Conservation (phyloP, 1,139 yeast genomes). For the Candida anutae region DNA sequence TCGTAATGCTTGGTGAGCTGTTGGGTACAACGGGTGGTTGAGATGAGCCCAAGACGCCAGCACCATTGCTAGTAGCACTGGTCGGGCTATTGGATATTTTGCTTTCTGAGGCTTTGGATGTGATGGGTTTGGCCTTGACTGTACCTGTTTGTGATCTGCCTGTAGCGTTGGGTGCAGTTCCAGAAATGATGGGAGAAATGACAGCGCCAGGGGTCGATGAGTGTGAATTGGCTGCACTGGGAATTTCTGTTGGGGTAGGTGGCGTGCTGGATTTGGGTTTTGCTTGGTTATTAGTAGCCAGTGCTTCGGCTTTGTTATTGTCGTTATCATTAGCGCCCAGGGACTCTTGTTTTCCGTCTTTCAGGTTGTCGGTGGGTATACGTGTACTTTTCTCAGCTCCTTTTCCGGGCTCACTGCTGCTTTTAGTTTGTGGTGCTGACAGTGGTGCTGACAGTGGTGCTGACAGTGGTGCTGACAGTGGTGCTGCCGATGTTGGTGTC, state of each 20-base stretch:
- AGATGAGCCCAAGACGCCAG: neutral
- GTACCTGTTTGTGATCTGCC: too few relatives aligned
- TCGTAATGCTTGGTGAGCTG: neutral
- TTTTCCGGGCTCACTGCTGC: too few relatives aligned
- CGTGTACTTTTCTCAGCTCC: too few relatives aligned
- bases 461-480: constrained; percentile 1
- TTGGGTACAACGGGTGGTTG: constrained; percentile 1
- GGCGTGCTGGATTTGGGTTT: too few relatives aligned
- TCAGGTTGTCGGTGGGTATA: too few relatives aligned
- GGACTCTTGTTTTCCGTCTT: constrained; percentile 8
- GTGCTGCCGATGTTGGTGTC: constrained; percentile 2
- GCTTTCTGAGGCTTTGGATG: neutral
- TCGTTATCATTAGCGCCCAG: constrained; percentile 8
- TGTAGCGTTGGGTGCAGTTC: too few relatives aligned
- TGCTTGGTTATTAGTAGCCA: too few relatives aligned
- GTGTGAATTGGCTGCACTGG: constrained; percentile 2
- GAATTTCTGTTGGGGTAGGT: constrained; percentile 5
- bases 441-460: constrained; percentile 1
- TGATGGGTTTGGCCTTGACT: neutral
- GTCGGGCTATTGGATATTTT: neutral
- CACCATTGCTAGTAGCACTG: neutral
- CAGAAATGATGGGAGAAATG: neutral
- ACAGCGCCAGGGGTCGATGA: constrained; percentile 1
- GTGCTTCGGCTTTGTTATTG: constrained; percentile 8
- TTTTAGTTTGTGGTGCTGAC: too few relatives aligned